A percentile compares a stretch with the other conserved stretches of the same genome.
Conservation (phyloP, 345 rosid species). For the Cardamine occulta region DNA sequence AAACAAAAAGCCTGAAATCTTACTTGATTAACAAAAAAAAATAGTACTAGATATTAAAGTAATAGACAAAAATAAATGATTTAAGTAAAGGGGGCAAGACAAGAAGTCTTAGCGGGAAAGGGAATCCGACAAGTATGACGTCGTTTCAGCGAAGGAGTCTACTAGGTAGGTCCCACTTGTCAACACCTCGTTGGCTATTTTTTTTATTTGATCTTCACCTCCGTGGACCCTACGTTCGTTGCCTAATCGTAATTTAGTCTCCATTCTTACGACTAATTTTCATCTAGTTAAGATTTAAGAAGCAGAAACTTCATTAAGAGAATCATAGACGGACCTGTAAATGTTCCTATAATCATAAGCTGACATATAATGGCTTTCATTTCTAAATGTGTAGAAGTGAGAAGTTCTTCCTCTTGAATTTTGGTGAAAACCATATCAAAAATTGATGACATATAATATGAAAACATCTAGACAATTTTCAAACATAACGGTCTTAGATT, state of each 20-base stretch:
- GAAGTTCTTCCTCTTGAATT: not conserved
- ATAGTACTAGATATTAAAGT: not conserved
- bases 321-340: not conserved
- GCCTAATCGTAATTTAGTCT: constrained; percentile 14
- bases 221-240: constrained; percentile 34
- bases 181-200: constrained; percentile 40
- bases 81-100: constrained; percentile 24
- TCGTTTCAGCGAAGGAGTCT: constrained; percentile 43
- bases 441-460: not conserved
- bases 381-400: not conserved
- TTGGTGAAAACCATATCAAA: not conserved
- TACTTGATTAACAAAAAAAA: not conserved
- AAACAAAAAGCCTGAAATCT: constrained; percentile 29
- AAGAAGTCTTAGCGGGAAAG: constrained; percentile 46
- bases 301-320: not conserved
- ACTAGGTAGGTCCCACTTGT: constrained; percentile 37
- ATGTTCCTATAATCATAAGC: not conserved
- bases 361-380: too few relatives aligned
- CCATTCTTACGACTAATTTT: constrained; percentile 14
- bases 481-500: not conserved
- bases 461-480: not conserved
- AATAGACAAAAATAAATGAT: not conserved
- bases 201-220: constrained; percentile 22
- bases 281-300: not conserved
- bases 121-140: constrained; percentile 48